Percentiles rank a stretch among this genome's conserved stretches.
Conservation (phyloP, 768 basidiomycete species). For the Leucocoprinus sp. region DNA sequence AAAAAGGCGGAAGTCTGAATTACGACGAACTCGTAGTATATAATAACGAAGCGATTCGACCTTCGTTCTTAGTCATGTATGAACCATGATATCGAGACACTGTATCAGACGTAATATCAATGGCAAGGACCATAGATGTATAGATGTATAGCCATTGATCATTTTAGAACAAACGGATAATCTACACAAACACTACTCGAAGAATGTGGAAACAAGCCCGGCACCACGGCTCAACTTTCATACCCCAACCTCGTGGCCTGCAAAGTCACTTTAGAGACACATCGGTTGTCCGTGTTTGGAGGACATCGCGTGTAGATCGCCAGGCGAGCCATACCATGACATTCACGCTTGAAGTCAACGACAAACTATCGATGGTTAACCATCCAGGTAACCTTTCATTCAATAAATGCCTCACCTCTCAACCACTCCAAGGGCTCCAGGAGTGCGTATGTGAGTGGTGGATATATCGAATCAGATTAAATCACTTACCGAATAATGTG, state of each 20-base stretch:
- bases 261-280: background rate
- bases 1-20: conserved; percentile 58
- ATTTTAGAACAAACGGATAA: too few species aligned
- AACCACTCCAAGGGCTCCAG: conserved; percentile 32
- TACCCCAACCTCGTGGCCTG: too few species aligned
- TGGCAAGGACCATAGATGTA: background rate
- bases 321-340: conserved; percentile 43
- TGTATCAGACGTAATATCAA: background rate
- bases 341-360: conserved; percentile 40
- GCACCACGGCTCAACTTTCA: too few species aligned
- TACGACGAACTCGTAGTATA: conserved; percentile 70
- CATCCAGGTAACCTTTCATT: too few species aligned
- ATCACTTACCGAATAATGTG: conserved; percentile 38
- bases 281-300: conserved; percentile 13
- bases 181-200: too few species aligned
- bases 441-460: conserved; percentile 18
- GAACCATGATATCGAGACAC: conserved; percentile 29
- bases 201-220: too few species aligned
- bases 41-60: conserved; percentile 61
- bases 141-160: background rate
- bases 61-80: conserved; percentile 65
- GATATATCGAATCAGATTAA: too few species aligned
- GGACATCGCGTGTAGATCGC: conserved; percentile 35
- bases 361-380: conserved; percentile 23
- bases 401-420: conserved; percentile 33